Base-by-base conservation (phyloP, 139 green algal species). In the Tetradesmus obliquus region DNA sequence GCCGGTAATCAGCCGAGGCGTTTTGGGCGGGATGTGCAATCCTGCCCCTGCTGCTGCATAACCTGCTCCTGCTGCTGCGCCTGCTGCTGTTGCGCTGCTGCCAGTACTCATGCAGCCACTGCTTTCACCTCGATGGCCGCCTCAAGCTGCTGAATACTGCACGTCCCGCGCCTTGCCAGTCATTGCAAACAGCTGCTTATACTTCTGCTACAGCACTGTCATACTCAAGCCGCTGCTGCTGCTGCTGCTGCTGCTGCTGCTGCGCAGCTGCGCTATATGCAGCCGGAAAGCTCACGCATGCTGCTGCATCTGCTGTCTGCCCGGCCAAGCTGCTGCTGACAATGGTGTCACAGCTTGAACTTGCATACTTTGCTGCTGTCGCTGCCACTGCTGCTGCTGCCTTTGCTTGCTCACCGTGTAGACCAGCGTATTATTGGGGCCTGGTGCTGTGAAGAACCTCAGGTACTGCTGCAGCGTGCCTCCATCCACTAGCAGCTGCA, bases 321-420 rank as follows among this genome's bases (percentile, higher is more conserved):
- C 32, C 32, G 32, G 32, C 32, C 32, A 45, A 45, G n/a, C n/a
- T 55, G 80, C 22, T 85, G n/a, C 80, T 57, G 80, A 17, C 80
- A 17, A 6, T 57, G 80, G 17, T 58, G 53, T 51, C 71, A 3
- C 82, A n/a, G 82, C 82, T 87, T 45, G 45, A 51, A 19, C 45
- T 72, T 69, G 54, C 82, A 8, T 51, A 10, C 55, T 20, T 12
- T 5, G 13, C 83, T 55, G 55, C 19, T 76, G 83, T 55, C 53
- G 55, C 83, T 88, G 74, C 57, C 81, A 19, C 2, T 19, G 53
- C 53, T 55, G 66, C 66, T 76, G 66, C 66, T 24, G 8, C 66
- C 17, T 19, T 76, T 76, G 7, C 19, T 2, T 32, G 5, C 84
- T 32, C 24, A 89, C 84, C 84, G 84, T 89, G 45, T 82, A 89